Base-by-base conservation (phyloP, 352 stramenopile species). In the Phytophthora podocarpi region DNA sequence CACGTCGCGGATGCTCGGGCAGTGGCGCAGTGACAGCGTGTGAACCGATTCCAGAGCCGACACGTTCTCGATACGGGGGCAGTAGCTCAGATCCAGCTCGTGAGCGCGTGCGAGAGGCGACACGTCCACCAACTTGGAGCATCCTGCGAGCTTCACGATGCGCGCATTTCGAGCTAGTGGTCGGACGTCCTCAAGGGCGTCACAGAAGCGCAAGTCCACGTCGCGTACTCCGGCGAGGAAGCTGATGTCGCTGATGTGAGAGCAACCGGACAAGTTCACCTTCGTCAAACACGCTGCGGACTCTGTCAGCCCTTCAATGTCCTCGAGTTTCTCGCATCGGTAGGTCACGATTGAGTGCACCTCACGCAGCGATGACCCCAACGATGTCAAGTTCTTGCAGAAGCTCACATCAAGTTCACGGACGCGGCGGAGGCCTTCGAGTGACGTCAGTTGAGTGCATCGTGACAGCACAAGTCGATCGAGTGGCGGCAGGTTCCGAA, bases 351-450 rank as follows among this genome's bases (percentile, higher is more conserved):
- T 54, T 9, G 73, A 58, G 26, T 67, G 61, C 1, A 89, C 50
- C 1, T 57, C 51, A 2, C 42, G 52, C 37, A 88, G 41, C 15
- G 68, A 59, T n/a, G 21, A 59, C 0, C 49, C 50, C 16, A 91
- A 64, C 0, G 59, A 62, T 6, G 36, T 36, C 5, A 90, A 64
- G 16, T 85, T 72, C 57, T 74, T 77, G 52, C 80, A 89, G 46
- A 88, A 92, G 57, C 82, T 90, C 39, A 89, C 82, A 59, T 92
- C 80, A 6, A 92, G 50, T 23, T 89, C 72, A n/a, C 63, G 49
- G 20, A 88, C 57, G 32, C 72, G 16, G 0, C 39, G 62, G 11
- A 89, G 53, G 13, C 80, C 82, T 21, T 76, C 43, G 23, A 90
- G 70, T 4, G 57, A 57, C 12, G 27, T 73, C 21, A 92, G 57